A percentile compares a stretch with the other conserved stretches of the same genome.
These are phyloP conservation scores for Emmonsia crescens DNA, from an alignment of 2,329 filamentous ascomycete genomes.

Conservation along the genomic window DNA sequence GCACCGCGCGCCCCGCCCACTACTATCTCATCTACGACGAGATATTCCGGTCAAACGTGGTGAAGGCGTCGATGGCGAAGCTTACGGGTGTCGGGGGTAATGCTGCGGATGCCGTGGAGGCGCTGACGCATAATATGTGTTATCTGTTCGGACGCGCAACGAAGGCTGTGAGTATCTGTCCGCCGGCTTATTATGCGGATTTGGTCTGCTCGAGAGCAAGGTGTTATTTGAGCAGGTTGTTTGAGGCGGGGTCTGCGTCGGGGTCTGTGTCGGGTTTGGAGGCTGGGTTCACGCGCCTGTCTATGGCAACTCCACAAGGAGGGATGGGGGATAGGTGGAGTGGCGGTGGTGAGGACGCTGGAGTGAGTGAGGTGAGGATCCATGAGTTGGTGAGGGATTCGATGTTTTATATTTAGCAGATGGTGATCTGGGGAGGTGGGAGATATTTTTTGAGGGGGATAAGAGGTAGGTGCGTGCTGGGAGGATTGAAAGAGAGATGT, in stretches of 20 bases:
- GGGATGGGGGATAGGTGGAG: neutral
- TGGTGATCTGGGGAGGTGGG: too few relatives aligned
- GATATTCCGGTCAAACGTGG: slow-evolving; percentile 42
- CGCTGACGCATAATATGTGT: slow-evolving; percentile 65
- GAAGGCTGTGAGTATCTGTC: slow-evolving; percentile 75
- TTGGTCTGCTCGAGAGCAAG: slow-evolving; percentile 68
- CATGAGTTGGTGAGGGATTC: neutral
- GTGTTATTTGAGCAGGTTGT: slow-evolving; percentile 55
- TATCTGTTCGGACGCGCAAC: slow-evolving; percentile 77
- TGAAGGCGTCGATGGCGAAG: slow-evolving; percentile 8
- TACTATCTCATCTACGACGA: slow-evolving; percentile 68
- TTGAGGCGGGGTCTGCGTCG: slow-evolving; percentile 20
- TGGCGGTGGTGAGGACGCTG: neutral
- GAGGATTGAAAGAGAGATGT: neutral
- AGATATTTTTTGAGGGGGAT: too few relatives aligned
- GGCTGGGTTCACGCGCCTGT: too few relatives aligned
- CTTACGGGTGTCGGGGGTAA: slow-evolving; percentile 18
- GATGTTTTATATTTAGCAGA: neutral
- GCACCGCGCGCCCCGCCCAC: slow-evolving; percentile 72
- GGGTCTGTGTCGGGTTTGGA: too few relatives aligned
- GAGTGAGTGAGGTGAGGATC: neutral
- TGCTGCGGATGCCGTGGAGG: slow-evolving; percentile 58
- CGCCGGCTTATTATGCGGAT: slow-evolving; percentile 85
- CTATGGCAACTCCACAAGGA: neutral
- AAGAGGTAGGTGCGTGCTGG: too few relatives aligned